phyloP scores from a whole-genome alignment of 2,329 filamentous ascomycete genomes.

The Ustulina deusta region DNA sequence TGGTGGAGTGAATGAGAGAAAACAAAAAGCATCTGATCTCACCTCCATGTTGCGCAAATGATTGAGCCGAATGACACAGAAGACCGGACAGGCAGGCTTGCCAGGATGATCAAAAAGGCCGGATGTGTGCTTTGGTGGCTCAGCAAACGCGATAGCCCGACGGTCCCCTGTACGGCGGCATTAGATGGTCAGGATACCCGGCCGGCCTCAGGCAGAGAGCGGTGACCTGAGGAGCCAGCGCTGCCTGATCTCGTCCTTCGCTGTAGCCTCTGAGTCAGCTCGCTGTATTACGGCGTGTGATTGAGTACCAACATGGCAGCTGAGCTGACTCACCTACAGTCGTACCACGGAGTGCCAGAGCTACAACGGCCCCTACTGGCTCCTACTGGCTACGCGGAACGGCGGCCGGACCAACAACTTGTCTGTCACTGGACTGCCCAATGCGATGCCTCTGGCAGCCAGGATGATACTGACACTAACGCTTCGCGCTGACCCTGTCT shows the following conservation, averaged over 20 bases:
- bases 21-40: slow-evolving; percentile 40
- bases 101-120: slow-evolving; percentile 28
- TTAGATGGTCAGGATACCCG: slow-evolving; percentile 43
- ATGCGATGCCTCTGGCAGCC: background rate
- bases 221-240: slow-evolving; percentile 29
- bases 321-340: slow-evolving; percentile 47
- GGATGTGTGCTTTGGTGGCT: slow-evolving; percentile 41
- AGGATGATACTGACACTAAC: slow-evolving; percentile 20
- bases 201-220: slow-evolving; percentile 34
- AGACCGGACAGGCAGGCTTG: slow-evolving; percentile 28
- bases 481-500: background rate
- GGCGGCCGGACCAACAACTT: slow-evolving; percentile 20
- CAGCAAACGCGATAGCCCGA: slow-evolving; percentile 46
- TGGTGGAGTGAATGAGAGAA: slow-evolving; percentile 26
- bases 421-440: slow-evolving; percentile 10
- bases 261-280: slow-evolving; percentile 48
- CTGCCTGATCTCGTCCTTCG: slow-evolving; percentile 40
- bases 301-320: slow-evolving; percentile 41
- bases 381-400: slow-evolving; percentile 26
- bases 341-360: slow-evolving; percentile 41
- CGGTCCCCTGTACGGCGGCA: slow-evolving; percentile 47
- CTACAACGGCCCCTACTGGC: slow-evolving; percentile 28
- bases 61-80: slow-evolving; percentile 28
- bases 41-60: slow-evolving; percentile 41
- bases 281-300: slow-evolving; percentile 32